phyloP scores from a whole-genome alignment of 1,139 yeast genomes.

The Hansenula lynferdii region DNA sequence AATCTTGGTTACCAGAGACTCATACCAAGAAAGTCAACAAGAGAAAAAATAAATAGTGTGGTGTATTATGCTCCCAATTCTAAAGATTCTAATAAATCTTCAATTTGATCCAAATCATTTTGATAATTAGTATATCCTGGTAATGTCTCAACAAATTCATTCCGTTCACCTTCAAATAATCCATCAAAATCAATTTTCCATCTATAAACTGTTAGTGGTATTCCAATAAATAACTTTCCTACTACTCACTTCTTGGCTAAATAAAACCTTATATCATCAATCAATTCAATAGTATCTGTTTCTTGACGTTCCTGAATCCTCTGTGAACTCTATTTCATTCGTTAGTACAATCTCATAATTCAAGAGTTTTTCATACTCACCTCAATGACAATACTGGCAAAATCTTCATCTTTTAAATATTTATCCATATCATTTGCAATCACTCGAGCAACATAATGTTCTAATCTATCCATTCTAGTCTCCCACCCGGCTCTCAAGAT shows the following conservation, averaged over 20 bases:
- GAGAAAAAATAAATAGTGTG: constrained; percentile 24
- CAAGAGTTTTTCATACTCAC: neutral
- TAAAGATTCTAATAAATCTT: constrained; percentile 36
- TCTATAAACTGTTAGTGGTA: neutral
- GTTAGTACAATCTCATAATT: neutral
- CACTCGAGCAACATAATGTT: constrained; percentile 54
- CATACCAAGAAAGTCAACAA: constrained; percentile 33
- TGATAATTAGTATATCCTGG: constrained; percentile 26
- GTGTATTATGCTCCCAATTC: constrained; percentile 39
- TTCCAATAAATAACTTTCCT: neutral
- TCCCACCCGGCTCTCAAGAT: constrained; percentile 65
- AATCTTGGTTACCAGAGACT: constrained; percentile 56
- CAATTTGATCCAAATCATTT: constrained; percentile 37
- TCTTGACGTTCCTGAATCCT: constrained; percentile 60
- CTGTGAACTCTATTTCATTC: constrained; percentile 42
- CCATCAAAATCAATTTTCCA: constrained; percentile 22
- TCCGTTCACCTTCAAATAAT: constrained; percentile 19
- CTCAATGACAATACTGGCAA: constrained; percentile 34
- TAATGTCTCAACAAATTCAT: constrained; percentile 14
- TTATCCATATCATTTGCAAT: constrained; percentile 46
- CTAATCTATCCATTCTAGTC: constrained; percentile 58
- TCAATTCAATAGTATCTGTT: constrained; percentile 73
- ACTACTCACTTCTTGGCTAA: constrained; percentile 42
- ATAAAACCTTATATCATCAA: constrained; percentile 73
- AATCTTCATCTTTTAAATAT: constrained; percentile 33